Conservation (phyloP, 78 protist species). For the Dictyostelium intermedium region DNA sequence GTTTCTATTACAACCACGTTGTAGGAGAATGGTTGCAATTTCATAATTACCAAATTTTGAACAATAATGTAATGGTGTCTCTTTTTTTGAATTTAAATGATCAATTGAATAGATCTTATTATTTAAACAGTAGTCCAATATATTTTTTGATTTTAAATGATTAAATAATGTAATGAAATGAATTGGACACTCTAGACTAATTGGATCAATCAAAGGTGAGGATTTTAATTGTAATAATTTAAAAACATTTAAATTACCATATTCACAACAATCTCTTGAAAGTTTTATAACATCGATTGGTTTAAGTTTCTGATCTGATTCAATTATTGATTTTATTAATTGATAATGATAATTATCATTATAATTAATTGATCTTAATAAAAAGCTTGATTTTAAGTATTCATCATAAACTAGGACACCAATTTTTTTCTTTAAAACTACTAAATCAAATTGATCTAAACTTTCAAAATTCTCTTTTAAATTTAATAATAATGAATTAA, state of each 20-base stretch:
- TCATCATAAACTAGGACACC: background rate
- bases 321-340: background rate
- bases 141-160: background rate
- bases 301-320: background rate
- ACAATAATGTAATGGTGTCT: background rate
- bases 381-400: background rate
- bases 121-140: background rate
- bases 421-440: background rate
- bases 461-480: background rate
- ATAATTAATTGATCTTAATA: background rate
- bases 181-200: background rate
- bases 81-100: background rate
- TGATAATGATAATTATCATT: background rate
- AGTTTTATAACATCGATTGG: background rate
- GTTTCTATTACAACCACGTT: slow-evolving; percentile 54
- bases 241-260: background rate
- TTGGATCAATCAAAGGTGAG: background rate
- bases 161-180: background rate
- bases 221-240: background rate
- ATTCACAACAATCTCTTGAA: background rate
- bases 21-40: background rate
- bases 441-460: background rate
- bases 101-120: background rate
- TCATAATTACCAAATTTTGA: background rate
- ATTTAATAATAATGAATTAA: background rate